Evolutionary conservation across 106 monocot species (phyloP).

Genomic region (Dioscorea alata): DNA sequence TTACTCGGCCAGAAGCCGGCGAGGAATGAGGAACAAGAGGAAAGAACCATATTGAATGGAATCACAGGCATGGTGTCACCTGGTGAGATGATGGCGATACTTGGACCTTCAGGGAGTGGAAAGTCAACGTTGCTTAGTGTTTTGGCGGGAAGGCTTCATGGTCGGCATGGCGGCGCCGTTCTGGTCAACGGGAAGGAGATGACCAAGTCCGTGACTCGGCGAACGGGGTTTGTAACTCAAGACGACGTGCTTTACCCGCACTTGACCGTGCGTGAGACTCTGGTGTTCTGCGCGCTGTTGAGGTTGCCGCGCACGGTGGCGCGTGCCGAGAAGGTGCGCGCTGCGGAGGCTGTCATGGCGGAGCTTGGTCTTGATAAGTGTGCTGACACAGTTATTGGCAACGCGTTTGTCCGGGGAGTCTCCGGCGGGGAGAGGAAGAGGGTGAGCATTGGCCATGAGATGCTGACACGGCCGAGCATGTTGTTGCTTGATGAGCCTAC

Average conservation of each 20-base stretch:
- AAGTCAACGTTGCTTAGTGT: constrained; percentile 72
- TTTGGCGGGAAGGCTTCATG: constrained; percentile 44
- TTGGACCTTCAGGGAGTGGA: constrained; percentile 90
- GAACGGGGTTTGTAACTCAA: constrained; percentile 66
- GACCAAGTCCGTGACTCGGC: constrained; percentile 16
- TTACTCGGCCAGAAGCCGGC: not conserved
- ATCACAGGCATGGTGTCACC: constrained; percentile 49
- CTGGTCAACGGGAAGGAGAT: constrained; percentile 22
- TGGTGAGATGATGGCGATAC: constrained; percentile 66
- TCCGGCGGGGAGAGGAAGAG: constrained; percentile 92
- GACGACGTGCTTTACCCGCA: constrained; percentile 87
- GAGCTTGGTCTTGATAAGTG: constrained; percentile 71
- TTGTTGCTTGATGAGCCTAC: constrained; percentile 93
- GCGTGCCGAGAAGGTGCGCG: constrained; percentile 25
- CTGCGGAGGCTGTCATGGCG: constrained; percentile 60
- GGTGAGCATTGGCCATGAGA: constrained; percentile 77
- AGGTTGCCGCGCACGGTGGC: constrained; percentile 44
- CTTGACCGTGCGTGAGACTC: constrained; percentile 70
- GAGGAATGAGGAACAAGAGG: not conserved
- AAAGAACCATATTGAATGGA: constrained; percentile 48
- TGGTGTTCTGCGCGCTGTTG: constrained; percentile 67
- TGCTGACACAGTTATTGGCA: constrained; percentile 55
- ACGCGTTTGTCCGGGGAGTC: constrained; percentile 55
- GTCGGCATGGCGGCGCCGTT: constrained; percentile 20
- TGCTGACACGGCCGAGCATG: constrained; percentile 63